Conservation (phyloP, 805 yeast genomes). For the Wickerhamomyces silvicola region DNA sequence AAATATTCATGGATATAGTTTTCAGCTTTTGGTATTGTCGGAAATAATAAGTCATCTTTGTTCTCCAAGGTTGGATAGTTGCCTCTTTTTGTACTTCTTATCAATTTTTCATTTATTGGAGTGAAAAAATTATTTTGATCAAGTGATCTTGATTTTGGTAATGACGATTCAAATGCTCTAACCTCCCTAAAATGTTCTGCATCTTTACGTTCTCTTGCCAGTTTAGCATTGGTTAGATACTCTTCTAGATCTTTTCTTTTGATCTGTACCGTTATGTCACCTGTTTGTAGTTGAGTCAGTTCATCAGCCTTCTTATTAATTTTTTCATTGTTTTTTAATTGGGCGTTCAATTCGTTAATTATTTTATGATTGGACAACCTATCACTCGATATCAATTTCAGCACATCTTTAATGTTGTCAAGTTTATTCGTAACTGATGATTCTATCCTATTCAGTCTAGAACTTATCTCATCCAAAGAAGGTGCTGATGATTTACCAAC, state of each 20-base stretch:
- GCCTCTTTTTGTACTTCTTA: conserved; percentile 7
- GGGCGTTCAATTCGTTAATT: conserved; percentile 2
- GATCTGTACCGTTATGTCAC: conserved; percentile 5
- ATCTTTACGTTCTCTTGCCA: conserved; percentile 30
- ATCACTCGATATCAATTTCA: conserved; percentile 7
- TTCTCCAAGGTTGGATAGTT: conserved; percentile 10
- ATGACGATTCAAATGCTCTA: conserved; percentile 43
- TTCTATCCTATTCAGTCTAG: conserved; percentile 3
- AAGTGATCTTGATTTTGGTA: conserved; percentile 30
- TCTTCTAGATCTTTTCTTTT: conserved; percentile 28
- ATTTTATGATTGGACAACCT: conserved; percentile 1
- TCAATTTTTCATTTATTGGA: conserved; percentile 22
- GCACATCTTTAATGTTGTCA: conserved; percentile 5
- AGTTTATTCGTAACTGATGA: conserved; percentile 5
- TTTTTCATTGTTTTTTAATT: not conserved
- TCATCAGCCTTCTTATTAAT: not conserved
- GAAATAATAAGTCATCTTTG: conserved; percentile 18
- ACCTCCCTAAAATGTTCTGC: conserved; percentile 40
- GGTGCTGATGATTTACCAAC: too few relatives aligned
- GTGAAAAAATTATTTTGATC: conserved; percentile 34
- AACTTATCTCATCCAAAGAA: not conserved
- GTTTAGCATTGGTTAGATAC: conserved; percentile 38
- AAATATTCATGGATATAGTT: conserved; percentile 17
- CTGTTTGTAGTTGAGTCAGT: too few relatives aligned
- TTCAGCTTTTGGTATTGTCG: conserved; percentile 9